phyloP scores from a whole-genome alignment of 2,329 filamentous ascomycete species.

The Aureobasidium sp. region DNA sequence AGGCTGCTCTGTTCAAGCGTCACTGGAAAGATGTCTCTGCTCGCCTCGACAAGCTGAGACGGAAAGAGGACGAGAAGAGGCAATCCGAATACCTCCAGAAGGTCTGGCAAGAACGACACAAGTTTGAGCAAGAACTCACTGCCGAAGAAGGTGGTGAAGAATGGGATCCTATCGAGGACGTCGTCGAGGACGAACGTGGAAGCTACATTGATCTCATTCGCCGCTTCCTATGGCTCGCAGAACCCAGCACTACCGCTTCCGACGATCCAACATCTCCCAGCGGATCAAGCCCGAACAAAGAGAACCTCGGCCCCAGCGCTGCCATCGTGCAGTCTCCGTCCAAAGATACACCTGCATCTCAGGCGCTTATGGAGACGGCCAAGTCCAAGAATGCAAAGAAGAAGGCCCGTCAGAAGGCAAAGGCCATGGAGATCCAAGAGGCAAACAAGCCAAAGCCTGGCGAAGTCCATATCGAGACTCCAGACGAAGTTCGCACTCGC shows the following conservation, averaged over 20 bases:
- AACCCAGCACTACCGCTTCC: constrained; percentile 32
- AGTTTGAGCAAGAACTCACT: constrained; percentile 25
- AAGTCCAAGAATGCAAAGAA: constrained; percentile 11
- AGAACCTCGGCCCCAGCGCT: neutral
- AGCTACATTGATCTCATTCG: constrained; percentile 41
- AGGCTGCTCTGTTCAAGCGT: constrained; percentile 43
- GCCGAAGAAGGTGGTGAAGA: constrained; percentile 32
- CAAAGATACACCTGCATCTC: neutral
- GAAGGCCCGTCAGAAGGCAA: constrained; percentile 13
- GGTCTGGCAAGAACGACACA: constrained; percentile 36
- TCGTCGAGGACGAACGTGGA: constrained; percentile 39
- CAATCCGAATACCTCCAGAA: constrained; percentile 41
- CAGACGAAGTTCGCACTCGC: constrained; percentile 9
- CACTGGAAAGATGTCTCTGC: constrained; percentile 40
- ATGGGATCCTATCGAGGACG: constrained; percentile 46
- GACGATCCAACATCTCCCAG: neutral
- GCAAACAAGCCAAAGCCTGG: neutral
- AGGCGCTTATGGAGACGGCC: neutral
- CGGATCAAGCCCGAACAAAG: neutral
- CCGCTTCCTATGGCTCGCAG: constrained; percentile 45
- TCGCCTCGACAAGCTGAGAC: constrained; percentile 29
- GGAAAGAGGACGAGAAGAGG: constrained; percentile 37
- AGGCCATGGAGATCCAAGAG: neutral
- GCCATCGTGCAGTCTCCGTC: neutral
- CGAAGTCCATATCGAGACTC: constrained; percentile 10